Conservation (phyloP, 352 stramenopile genomes). For the Chrysophaeum taylorii region DNA sequence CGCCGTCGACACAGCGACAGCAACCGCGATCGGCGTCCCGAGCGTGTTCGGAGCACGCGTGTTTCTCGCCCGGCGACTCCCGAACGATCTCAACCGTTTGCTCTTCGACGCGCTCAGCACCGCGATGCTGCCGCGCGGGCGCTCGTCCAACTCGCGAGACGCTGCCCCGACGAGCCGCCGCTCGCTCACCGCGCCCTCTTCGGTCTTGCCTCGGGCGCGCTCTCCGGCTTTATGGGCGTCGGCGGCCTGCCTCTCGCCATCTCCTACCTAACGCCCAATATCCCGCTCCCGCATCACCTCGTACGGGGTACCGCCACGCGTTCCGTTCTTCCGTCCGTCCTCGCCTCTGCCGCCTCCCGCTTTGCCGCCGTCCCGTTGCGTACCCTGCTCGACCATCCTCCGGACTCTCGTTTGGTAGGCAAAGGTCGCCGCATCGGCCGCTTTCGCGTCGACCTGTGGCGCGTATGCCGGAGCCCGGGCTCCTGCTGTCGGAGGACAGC, state of each 20-base stretch:
- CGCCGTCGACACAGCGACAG: background rate
- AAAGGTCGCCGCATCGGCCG: background rate
- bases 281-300: constrained; percentile 22
- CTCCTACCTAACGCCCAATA: constrained; percentile 24
- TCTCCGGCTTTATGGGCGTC: constrained; percentile 24
- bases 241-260: constrained; percentile 25
- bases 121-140: constrained; percentile 23
- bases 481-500: constrained; percentile 13
- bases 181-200: constrained; percentile 18
- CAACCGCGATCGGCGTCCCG: constrained; percentile 17
- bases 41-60: constrained; percentile 21
- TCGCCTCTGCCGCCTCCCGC: constrained; percentile 18
- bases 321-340: constrained; percentile 14
- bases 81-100: constrained; percentile 13
- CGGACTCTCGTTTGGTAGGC: no score
- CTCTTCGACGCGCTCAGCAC: constrained; percentile 25
- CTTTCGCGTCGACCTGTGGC: constrained; percentile 12
- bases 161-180: constrained; percentile 8
- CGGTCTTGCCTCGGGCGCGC: constrained; percentile 16
- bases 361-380: constrained; percentile 11
- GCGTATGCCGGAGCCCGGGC: constrained; percentile 14
- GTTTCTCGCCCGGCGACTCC: constrained; percentile 15
- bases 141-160: constrained; percentile 23
- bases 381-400: no score
- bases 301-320: constrained; percentile 27